Evolutionary conservation across 805 yeast genomes (phyloP), one percentile per base, ranked within the genome.

Genomic region (Sugiyamaella qingdaonensis): DNA sequence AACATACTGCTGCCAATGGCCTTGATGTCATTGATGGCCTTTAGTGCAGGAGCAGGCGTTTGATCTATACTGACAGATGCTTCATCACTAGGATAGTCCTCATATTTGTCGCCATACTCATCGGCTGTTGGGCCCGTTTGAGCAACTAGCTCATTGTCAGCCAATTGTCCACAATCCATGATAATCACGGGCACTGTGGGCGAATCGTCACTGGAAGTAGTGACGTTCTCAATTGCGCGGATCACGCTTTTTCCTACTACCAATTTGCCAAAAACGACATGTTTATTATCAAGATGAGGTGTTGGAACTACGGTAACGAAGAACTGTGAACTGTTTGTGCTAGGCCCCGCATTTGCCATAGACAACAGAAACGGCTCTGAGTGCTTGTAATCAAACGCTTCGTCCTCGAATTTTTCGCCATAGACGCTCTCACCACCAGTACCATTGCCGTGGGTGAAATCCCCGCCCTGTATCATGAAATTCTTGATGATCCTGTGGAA

Each of bases 311-410:
- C 88, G 27, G 99, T 92, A 63, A 92, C 83, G 69, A 92, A 92
- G 64, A 89, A 94, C 71, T 92, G 98, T 1, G 97, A 89, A 0
- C 98, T 98, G 66, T 94, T 94, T 47, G 98, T 92, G 68, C 85
- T 82, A 54, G 96, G 90, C 14, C 98, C 98, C 3, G 97, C 88
- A 66, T 92, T 92, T 54, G 99, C 98, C 98, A 92, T 94, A 7
- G 96, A 88, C 61, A 92, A 78, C 61, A 94, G 76, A 69, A 86
- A 91, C 51, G 98, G 98, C 64, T 78, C 78, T 58, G 84, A 89
- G 67, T 92, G 98, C 57, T 77, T 79, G 59, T 80, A 67, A 47
- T 76, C 68, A 69, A 94, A 92, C 70, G 85, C 86, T 70, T 92
- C 99, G 68, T 92, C 99, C 65, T 88, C 96, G 61, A 86, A 86